Evolutionary conservation across 2,329 filamentous ascomycete species (phyloP).

Genomic region (Cladobotryum protrusum): DNA sequence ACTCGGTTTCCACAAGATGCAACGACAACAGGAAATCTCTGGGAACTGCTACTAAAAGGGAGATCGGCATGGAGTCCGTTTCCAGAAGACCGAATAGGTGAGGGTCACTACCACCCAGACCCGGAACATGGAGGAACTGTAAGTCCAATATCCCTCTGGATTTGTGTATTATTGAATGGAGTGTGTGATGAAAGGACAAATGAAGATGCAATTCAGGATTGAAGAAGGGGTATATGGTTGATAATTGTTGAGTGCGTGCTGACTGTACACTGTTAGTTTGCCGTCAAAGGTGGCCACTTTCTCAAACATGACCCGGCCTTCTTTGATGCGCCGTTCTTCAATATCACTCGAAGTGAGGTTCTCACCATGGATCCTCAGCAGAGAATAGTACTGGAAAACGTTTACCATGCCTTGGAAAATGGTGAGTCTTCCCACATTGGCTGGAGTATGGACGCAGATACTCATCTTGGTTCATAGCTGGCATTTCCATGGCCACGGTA

Average conservation of each 20-base stretch:
- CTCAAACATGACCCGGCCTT: neutral
- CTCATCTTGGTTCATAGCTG: neutral
- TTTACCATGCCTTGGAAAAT: slow-evolving; percentile 7
- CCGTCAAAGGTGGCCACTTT: slow-evolving; percentile 6
- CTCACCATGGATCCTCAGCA: slow-evolving; percentile 6
- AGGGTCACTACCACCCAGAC: slow-evolving; percentile 3
- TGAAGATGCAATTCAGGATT: too few species aligned
- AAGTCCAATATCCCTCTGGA: neutral
- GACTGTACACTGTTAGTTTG: neutral
- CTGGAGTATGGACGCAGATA: too few species aligned
- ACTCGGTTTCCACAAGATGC: slow-evolving; percentile 1
- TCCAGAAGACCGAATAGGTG: slow-evolving; percentile 5
- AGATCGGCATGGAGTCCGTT: neutral
- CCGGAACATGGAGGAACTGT: slow-evolving; percentile 5
- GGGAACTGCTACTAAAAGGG: neutral
- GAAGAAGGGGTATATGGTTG: neutral
- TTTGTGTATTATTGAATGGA: too few species aligned
- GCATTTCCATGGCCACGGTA: neutral
- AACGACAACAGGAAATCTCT: neutral
- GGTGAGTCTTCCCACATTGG: neutral
- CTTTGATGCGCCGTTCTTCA: slow-evolving; percentile 8
- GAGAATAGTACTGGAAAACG: slow-evolving; percentile 6
- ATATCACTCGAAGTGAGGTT: slow-evolving; percentile 3
- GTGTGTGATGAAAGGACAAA: too few species aligned
- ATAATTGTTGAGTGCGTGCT: neutral